phyloP scores from a whole-genome alignment of 306 rosid genomes.

The Sophora flavescens region DNA sequence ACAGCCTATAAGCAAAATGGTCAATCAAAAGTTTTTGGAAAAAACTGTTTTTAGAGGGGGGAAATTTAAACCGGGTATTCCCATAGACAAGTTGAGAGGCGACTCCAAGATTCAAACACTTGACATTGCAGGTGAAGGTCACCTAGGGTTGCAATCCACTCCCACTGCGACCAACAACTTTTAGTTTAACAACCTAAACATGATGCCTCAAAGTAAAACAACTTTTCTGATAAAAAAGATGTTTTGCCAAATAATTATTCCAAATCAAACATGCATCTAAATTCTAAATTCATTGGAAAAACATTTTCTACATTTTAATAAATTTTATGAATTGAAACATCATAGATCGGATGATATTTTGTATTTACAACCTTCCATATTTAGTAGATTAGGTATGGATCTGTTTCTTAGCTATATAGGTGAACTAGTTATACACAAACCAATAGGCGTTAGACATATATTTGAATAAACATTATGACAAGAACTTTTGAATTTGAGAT shows the following conservation, averaged over 20 bases:
- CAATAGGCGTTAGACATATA: background rate
- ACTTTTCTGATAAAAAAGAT: no score
- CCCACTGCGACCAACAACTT: background rate
- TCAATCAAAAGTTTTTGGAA: background rate
- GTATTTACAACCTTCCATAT: background rate
- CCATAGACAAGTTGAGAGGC: no score
- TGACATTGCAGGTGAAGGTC: no score
- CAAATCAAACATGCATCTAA: background rate
- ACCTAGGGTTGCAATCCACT: no score
- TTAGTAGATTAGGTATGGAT: background rate
- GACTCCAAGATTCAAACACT: no score
- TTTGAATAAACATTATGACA: background rate
- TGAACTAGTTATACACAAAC: background rate
- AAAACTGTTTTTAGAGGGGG: background rate
- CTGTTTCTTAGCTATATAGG: constrained; percentile 1
- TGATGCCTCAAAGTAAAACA: background rate
- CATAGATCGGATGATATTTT: background rate
- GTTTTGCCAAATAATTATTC: background rate
- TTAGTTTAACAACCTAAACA: background rate
- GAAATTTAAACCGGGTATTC: no score
- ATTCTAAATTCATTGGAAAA: background rate
- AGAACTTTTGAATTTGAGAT: background rate
- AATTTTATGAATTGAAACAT: constrained; percentile 1
- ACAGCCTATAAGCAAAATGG: background rate
- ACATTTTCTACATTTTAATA: background rate